These are phyloP conservation scores for Solanum medicagineum DNA, from an alignment of 257 asterid genomes.

Conservation along the genomic window DNA sequence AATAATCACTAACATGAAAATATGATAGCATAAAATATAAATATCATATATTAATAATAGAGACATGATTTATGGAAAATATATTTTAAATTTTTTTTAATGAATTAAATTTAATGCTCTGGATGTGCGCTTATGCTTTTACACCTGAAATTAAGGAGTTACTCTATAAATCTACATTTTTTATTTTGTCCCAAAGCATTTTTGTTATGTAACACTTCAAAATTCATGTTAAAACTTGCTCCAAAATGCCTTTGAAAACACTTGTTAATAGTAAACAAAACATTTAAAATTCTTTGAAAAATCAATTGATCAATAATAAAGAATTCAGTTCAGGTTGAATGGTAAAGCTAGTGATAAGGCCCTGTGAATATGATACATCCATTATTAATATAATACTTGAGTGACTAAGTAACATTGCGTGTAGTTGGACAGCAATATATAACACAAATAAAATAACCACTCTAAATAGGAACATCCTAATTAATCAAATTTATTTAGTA, in stretches of 20 bases:
- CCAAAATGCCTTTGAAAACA: not conserved
- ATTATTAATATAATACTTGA: not conserved
- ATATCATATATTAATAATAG: no score
- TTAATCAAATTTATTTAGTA: not conserved
- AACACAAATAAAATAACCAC: not conserved
- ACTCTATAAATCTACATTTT: not conserved
- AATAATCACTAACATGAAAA: no score
- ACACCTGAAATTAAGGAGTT: not conserved
- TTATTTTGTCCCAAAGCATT: not conserved
- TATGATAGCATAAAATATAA: no score
- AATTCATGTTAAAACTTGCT: not conserved
- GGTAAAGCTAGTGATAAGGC: not conserved
- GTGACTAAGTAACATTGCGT: not conserved
- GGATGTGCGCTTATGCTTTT: not conserved
- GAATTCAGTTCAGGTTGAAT: not conserved
- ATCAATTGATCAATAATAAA: not conserved
- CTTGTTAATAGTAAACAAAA: not conserved
- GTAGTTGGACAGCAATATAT: not conserved
- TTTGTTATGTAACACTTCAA: not conserved
- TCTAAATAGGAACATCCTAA: not conserved
- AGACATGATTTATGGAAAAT: no score
- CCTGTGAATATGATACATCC: not conserved
- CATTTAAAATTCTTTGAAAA: not conserved
- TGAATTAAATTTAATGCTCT: no score
- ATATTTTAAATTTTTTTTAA: no score